phyloP scores from a whole-genome alignment of 257 asterid species.

The Solanum chiquidenum region DNA sequence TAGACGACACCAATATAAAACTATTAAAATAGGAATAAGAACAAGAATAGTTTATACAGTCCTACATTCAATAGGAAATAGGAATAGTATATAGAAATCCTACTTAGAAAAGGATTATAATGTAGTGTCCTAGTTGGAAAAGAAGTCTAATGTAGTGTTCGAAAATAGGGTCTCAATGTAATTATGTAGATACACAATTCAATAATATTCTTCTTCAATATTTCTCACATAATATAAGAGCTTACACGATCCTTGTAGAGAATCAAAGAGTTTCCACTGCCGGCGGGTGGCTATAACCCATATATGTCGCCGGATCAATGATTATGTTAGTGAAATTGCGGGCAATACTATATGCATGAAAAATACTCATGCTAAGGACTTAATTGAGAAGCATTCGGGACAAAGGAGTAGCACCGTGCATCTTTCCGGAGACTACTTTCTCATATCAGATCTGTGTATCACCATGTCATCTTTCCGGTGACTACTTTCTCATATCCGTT shows the following conservation, averaged over 20 bases:
- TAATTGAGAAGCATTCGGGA: neutral
- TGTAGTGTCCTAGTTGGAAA: neutral
- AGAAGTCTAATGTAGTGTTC: no score
- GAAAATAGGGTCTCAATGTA: no score
- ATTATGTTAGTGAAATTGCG: neutral
- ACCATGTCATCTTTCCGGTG: no score
- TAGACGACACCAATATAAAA: neutral
- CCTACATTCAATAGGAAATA: neutral
- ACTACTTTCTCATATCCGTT: no score
- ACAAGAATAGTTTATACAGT: neutral
- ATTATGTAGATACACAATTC: no score
- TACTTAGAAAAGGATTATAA: neutral
- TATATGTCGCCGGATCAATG: neutral
- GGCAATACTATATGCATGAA: neutral
- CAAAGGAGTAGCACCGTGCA: neutral
- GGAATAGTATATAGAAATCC: neutral
- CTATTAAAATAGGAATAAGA: neutral
- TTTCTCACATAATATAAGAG: no score
- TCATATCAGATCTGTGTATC: no score
- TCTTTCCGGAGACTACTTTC: no score
- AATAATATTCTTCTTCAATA: no score
- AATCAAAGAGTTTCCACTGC: no score
- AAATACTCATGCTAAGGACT: neutral
- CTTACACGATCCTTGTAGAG: no score
- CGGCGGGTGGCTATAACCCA: no score